Percentiles rank a stretch among this genome's conserved stretches.
These are phyloP conservation scores for Pseudonitzschia multistriata DNA, from an alignment of 108 stramenopile genomes.

Conservation along the genomic window DNA sequence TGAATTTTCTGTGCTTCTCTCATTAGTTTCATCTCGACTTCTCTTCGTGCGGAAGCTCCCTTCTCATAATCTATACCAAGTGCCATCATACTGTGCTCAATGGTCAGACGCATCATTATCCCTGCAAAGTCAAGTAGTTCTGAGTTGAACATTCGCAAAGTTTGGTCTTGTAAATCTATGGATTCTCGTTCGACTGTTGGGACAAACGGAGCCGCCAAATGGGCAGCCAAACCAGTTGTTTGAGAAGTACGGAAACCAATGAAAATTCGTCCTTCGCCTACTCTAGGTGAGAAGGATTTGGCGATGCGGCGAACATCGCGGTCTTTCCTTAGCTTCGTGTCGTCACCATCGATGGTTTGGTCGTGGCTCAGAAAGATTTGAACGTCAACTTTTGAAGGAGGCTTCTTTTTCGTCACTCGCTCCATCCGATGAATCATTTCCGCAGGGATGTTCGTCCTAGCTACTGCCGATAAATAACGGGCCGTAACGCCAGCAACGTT, in stretches of 20 bases:
- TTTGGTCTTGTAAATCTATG: constrained; percentile 75
- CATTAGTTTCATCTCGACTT: constrained; percentile 32
- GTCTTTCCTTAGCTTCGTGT: not conserved
- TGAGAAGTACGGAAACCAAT: constrained; percentile 83
- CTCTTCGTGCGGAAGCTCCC: constrained; percentile 35
- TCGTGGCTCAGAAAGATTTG: constrained; percentile 62
- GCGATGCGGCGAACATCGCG: constrained; percentile 33
- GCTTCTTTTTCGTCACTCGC: constrained; percentile 84
- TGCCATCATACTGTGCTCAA: constrained; percentile 64
- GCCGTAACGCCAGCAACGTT: constrained; percentile 51
- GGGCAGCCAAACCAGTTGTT: constrained; percentile 77
- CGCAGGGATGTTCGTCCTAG: constrained; percentile 58
- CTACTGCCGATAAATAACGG: constrained; percentile 67
- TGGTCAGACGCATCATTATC: constrained; percentile 27
- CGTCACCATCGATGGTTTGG: constrained; percentile 29
- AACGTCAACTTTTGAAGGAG: constrained; percentile 53
- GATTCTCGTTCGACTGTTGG: constrained; percentile 85
- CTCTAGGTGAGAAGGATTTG: constrained; percentile 58
- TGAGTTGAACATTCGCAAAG: constrained; percentile 63
- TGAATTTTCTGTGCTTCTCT: constrained; percentile 13
- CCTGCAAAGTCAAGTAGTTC: constrained; percentile 61
- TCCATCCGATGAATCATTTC: constrained; percentile 69
- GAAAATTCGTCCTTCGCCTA: constrained; percentile 66
- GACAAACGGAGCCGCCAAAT: constrained; percentile 73
- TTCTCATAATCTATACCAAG: constrained; percentile 49